Evolutionary conservation across 1,284 basidiomycete species (phyloP), one percentile per base, ranked within the genome.

Genomic region (Leccinum ambiguum): DNA sequence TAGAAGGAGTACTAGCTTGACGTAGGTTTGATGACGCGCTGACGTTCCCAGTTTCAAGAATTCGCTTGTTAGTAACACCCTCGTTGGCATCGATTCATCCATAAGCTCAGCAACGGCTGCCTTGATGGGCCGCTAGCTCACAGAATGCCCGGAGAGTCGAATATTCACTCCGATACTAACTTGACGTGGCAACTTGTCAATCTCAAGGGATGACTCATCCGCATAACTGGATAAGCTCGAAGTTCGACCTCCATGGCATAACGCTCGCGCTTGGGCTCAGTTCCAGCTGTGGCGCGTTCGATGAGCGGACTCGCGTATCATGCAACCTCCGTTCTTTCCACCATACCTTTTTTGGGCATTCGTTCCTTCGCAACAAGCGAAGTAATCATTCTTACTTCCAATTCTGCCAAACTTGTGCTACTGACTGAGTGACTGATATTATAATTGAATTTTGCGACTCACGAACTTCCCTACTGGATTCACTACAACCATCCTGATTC

Each of bases 181-280:
- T 36, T 59, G 61, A 63, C 68, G 60, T 65, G 57, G 66, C 43
- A 59, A 60, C 68, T 33, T 53, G 67, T 57, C 63, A 36, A 36
- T 23, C 26, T 18, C 8, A 41, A 59, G 33, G 48, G 56, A 16
- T 7, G 8, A 18, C 26, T 26, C 16, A 41, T 41, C 39, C 39
- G n/a, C 33, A 36, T 36, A 36, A 56, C 4, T 53, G 11, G 21
- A 53, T 53, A 21, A 10, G 18, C 18, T 53, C 26, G 39, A 39
- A 39, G 39, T 16, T 23, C 26, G 14, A 23, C 7, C 26, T 57
- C 53, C 33, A 10, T 50, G 58, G 59, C 57, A 57, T 21, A 43
- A 9, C 39, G 9, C 39, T 13, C 33, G 6, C 21, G 39, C 23
- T 23, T 41, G 30, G 60, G 64, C 60, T 71, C 61, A 62, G 43